Conservation (phyloP, 805 yeast genomes). For the Yamadazyma paraphyllophila region DNA sequence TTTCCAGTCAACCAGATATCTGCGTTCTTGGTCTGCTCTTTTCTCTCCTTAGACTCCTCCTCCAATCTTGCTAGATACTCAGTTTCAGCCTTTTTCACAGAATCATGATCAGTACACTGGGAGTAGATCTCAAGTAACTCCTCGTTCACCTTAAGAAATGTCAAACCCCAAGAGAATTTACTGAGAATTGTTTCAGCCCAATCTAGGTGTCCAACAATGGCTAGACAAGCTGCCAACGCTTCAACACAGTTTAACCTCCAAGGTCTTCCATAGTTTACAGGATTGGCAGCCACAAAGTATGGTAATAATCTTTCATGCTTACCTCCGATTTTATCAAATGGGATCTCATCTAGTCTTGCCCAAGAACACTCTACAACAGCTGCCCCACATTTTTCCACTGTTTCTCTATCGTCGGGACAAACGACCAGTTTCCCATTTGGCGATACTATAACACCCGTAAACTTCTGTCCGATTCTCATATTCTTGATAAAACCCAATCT, state of each 20-base stretch:
- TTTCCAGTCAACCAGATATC: constrained; percentile 82
- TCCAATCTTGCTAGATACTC: constrained; percentile 71
- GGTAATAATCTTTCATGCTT: constrained; percentile 83
- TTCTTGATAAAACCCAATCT: constrained; percentile 79
- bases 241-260: constrained; percentile 96
- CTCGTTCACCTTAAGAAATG: constrained; percentile 76
- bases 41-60: constrained; percentile 60
- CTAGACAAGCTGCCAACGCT: constrained; percentile 95
- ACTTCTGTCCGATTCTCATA: constrained; percentile 89
- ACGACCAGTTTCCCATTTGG: constrained; percentile 91
- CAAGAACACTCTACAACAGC: constrained; percentile 98
- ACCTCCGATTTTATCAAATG: constrained; percentile 90
- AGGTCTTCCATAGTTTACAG: constrained; percentile 94
- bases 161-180: constrained; percentile 92
- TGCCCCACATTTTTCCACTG: constrained; percentile 81
- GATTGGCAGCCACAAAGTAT: constrained; percentile 92
- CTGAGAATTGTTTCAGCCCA: constrained; percentile 79
- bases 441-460: constrained; percentile 84
- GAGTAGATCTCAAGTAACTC: constrained; percentile 76
- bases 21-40: constrained; percentile 47
- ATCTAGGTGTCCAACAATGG: constrained; percentile 85
- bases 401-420: constrained; percentile 78
- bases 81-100: constrained; percentile 69
- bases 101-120: constrained; percentile 75
- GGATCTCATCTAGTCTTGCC: constrained; percentile 98